Evolutionary conservation across 495 filamentous ascomycete species (phyloP).

Genomic region (Apiosordaria backusii): DNA sequence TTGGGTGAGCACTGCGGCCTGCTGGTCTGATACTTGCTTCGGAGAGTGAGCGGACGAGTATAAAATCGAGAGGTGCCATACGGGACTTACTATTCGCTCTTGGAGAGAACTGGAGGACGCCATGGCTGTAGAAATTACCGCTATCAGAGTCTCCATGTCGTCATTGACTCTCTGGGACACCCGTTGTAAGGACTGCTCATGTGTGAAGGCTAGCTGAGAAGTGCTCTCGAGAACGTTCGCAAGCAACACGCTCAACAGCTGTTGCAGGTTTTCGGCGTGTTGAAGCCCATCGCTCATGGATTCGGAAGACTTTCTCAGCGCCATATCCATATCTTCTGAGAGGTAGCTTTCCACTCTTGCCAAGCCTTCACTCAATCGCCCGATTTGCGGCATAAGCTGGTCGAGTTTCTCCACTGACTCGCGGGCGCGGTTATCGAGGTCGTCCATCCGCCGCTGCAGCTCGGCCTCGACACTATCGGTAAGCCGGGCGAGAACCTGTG

Average conservation of each 20-base stretch:
- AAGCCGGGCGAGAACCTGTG: slow-evolving; percentile 37
- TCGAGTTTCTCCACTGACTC: slow-evolving; percentile 34
- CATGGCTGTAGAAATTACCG: slow-evolving; percentile 28
- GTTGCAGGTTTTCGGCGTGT: slow-evolving; percentile 35
- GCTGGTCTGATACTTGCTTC: slow-evolving; percentile 38
- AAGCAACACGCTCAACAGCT: slow-evolving; percentile 31
- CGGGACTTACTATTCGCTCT: no score
- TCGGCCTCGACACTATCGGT: slow-evolving; percentile 41
- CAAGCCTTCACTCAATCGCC: slow-evolving; percentile 31
- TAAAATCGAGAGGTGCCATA: no score
- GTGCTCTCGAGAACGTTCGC: slow-evolving; percentile 33
- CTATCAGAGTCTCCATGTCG: slow-evolving; percentile 28
- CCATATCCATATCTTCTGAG: slow-evolving; percentile 25
- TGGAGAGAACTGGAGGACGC: no score
- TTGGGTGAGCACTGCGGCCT: slow-evolving; percentile 29
- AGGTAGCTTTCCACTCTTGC: slow-evolving; percentile 29
- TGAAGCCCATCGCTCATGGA: slow-evolving; percentile 25
- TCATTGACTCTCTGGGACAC: slow-evolving; percentile 28
- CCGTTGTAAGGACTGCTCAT: slow-evolving; percentile 37
- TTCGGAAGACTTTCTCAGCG: slow-evolving; percentile 28
- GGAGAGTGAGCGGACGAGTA: no score
- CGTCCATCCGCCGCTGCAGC: slow-evolving; percentile 36
- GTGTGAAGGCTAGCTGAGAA: slow-evolving; percentile 30
- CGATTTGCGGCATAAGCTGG: slow-evolving; percentile 37
- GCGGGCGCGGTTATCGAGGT: slow-evolving; percentile 35